Base-by-base conservation (phyloP, 1,139 yeast species). In the Saccharomyces hybrid region DNA sequence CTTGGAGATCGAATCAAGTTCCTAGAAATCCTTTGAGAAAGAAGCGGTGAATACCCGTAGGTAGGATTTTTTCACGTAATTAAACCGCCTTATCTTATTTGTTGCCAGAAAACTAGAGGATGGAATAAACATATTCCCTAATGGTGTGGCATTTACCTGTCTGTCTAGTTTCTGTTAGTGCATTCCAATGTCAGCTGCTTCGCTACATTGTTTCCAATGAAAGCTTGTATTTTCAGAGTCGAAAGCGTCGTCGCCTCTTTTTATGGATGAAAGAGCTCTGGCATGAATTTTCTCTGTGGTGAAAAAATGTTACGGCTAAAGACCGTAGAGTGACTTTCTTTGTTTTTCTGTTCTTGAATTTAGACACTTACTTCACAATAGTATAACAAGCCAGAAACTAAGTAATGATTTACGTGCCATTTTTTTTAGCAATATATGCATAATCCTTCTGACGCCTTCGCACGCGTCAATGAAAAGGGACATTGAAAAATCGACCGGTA, bases 1-100 rank as follows among this genome's bases (percentile, higher is more conserved):
- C 49, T 50, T 14, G 46, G 44, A 31, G 32, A 25, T 5, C 52
- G 49, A 8, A 50, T 44, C n/a, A 50, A 13, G 13, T 8, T 31
- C 13, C 38, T 44, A 25, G 46, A n/a, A 6, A 32, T 25, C 9
- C 27, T 26, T 20, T 46, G 11, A 49, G 49, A 29, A 50, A 46
- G 27, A 31, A 50, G 49, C 52, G 7, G 13, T 4, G 38, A 13
- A n/a, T 46, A 49, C 6, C 42, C 28, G 4, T 46, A 48, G 3
- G 42, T 14, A 34, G 23, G 8, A 34, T 14, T 34, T 14, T 34
- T 34, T 34, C 42, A 34, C 23, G 9, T 14, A 14, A 14, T 7
- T 14, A 6, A 34, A 34, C 9, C 42, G 20, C 14, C 20, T 14
- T 34, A 3, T 11, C 23, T 14, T n/a, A 14, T 7, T 4, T 8